phyloP scores from a whole-genome alignment of 306 rosid species.

The Pyrus communis region DNA sequence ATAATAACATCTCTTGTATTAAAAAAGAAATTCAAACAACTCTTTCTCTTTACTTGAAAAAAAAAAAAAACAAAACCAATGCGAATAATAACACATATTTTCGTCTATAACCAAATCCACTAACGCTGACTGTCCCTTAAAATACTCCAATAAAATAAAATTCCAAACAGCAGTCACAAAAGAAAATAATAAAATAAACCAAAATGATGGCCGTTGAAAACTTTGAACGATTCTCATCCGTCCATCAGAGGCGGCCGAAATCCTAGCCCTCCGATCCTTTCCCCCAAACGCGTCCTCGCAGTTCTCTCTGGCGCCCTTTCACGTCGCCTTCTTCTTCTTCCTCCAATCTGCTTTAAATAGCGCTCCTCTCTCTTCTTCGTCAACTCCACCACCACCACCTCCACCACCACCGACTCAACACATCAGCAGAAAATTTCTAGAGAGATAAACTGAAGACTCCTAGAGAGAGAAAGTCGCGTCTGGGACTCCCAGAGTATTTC shows the following conservation, averaged over 20 bases:
- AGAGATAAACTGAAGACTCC: background rate
- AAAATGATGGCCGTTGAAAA: conserved; percentile 43
- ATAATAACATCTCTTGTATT: too few relatives aligned
- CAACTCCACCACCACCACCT: background rate
- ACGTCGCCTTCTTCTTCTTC: background rate
- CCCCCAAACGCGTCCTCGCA: conserved; percentile 23
- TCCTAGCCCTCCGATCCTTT: conserved; percentile 29
- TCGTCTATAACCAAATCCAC: background rate
- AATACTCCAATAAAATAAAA: background rate
- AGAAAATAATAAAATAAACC: background rate
- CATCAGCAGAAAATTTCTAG: background rate
- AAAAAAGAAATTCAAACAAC: too few relatives aligned
- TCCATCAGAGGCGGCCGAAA: conserved; percentile 67
- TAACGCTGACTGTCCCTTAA: background rate
- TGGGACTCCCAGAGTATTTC: background rate
- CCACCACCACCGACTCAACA: background rate
- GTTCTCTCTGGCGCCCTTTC: conserved; percentile 51
- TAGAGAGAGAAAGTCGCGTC: conserved; percentile 21
- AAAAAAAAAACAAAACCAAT: too few relatives aligned
- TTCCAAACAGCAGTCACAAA: background rate
- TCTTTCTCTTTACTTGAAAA: too few relatives aligned
- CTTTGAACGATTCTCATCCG: conserved; percentile 25
- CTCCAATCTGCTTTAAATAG: background rate
- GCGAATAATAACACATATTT: too few relatives aligned
- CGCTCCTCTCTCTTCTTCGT: conserved; percentile 2